Evolutionary conservation across 805 yeast genomes (phyloP), one percentile per base, ranked within the genome.

Genomic region (Peterozyma toletana): DNA sequence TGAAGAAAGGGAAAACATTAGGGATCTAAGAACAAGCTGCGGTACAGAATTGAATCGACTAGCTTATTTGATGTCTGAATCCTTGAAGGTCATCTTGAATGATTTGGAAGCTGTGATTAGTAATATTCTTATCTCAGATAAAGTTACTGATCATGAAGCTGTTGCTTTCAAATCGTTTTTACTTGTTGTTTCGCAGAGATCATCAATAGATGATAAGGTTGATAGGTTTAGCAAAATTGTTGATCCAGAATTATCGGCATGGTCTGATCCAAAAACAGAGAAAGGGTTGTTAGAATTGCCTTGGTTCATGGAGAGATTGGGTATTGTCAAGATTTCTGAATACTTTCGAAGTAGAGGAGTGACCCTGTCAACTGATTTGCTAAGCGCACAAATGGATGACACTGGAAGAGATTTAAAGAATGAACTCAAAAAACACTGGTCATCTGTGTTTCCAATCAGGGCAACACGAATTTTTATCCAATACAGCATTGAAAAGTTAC

Each of bases 251-350:
- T 68, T 95, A 40, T 66, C 75, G 11, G 90, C 96, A 0, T 93
- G 99, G 99, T 82, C 91, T 0, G 89, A 90, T 38, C 91, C 89
- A 16, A 81, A 78, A 10, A 91, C 97, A 0, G 89, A 87, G 49
- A 88, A 88, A 56, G 97, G 97, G 0, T 67, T 93, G 29, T 69
- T 82, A 56, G 95, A 91, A 57, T 70, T 95, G 38, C 96, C 88
- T 48, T 93, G 98, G 98, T 93, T 93, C 54, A 91, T 93, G 98
- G 98, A 90, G 63, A 75, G 97, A 54, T 74, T 95, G 41, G 99
- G 99, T 2, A 87, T 93, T 44, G 98, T 89, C 2, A 80, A 81
- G 58, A 95, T 93, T 56, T 96, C 97, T 0, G 84, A 84, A 47
- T 93, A 93, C 58, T 93, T 95, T 63, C 81, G 83, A 48, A 75